phyloP scores from a whole-genome alignment of 148 eudicot species.

The Camellia japonica region DNA sequence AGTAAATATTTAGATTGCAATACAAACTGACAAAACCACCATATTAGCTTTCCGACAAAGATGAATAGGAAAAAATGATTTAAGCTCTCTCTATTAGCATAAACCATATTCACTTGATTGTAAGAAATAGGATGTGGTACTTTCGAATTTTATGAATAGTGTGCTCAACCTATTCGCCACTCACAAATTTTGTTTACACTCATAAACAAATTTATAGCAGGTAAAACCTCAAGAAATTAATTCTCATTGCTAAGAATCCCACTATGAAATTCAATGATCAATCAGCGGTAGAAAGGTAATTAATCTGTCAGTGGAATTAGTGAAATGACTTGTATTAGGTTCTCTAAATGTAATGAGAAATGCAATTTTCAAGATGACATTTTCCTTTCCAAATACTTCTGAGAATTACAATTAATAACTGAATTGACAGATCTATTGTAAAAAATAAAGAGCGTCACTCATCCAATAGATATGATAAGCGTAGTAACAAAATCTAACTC shows the following conservation, averaged over 20 bases:
- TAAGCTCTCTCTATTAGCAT: conserved; percentile 4
- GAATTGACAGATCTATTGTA: not conserved
- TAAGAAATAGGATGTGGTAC: not conserved
- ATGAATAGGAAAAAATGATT: not conserved
- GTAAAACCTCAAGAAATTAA: not conserved
- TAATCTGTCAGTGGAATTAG: not conserved
- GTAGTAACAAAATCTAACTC: not conserved
- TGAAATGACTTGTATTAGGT: not conserved
- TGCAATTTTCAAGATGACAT: not conserved
- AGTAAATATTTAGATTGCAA: not conserved
- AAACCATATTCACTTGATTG: not conserved
- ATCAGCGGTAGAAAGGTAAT: not conserved
- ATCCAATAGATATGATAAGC: not conserved
- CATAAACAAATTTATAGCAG: not conserved
- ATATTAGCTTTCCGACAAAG: not conserved
- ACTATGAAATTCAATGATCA: not conserved
- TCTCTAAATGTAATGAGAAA: not conserved
- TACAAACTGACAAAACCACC: not conserved
- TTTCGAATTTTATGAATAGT: not conserved
- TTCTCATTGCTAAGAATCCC: not conserved
- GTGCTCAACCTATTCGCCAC: not conserved
- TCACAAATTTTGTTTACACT: not conserved
- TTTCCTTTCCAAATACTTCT: not conserved
- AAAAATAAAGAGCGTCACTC: not conserved
- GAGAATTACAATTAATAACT: not conserved